Evolutionary conservation across 2,329 filamentous ascomycete species (phyloP).

Genomic region (Penicillium sp.): DNA sequence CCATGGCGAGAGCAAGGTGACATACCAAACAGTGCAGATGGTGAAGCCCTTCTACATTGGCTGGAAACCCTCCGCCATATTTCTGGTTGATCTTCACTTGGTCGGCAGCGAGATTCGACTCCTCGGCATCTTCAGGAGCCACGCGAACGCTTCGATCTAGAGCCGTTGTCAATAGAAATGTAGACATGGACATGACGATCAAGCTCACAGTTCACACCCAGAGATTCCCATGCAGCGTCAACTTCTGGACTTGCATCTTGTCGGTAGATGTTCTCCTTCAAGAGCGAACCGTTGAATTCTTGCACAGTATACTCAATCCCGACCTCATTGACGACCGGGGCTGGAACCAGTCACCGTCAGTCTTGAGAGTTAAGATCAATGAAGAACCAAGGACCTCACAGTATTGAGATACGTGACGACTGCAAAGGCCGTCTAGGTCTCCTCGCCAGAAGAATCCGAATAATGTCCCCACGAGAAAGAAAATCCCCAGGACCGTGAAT

Average conservation of each 20-base stretch:
- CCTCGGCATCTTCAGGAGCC: conserved; percentile 48
- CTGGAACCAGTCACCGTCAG: conserved; percentile 14
- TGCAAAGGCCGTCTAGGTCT: conserved; percentile 24
- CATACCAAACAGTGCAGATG: conserved; percentile 53
- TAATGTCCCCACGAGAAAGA: conserved; percentile 16
- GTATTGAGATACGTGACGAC: conserved; percentile 23
- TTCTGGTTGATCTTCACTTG: conserved; percentile 56
- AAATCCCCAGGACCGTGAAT: conserved; percentile 3
- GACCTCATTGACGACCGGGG: conserved; percentile 42
- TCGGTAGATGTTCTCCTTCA: conserved; percentile 55
- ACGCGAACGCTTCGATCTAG: conserved; percentile 51
- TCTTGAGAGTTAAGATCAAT: too few relatives aligned
- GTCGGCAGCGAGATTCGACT: conserved; percentile 51
- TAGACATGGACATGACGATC: too few relatives aligned
- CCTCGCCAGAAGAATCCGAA: conserved; percentile 22
- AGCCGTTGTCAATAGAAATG: too few relatives aligned
- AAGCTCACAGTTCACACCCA: conserved; percentile 52
- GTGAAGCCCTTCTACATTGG: conserved; percentile 34
- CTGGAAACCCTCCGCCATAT: conserved; percentile 57
- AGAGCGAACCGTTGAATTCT: conserved; percentile 57
- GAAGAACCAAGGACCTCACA: too few relatives aligned
- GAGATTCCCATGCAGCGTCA: conserved; percentile 56
- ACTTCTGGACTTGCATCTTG: conserved; percentile 52
- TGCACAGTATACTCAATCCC: conserved; percentile 42
- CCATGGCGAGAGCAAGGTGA: not conserved